A percentile compares a stretch with the other conserved stretches of the same genome.
phyloP scores from a whole-genome alignment of 2,329 filamentous ascomycete species.

The Blastomyces gilchristii region DNA sequence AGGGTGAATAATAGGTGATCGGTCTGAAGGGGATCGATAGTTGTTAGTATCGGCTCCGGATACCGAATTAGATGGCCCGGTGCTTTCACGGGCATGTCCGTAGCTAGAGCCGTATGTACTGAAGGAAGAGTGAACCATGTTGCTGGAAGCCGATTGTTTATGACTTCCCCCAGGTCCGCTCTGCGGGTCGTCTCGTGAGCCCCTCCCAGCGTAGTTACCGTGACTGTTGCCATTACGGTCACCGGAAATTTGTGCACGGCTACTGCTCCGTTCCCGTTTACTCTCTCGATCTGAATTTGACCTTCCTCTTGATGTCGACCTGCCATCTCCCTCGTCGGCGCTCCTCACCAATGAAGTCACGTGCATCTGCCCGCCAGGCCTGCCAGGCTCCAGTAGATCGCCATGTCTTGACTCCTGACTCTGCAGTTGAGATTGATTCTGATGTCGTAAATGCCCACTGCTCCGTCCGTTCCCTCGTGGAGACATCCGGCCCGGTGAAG shows the following conservation, averaged over 20 bases:
- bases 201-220: neutral
- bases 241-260: neutral
- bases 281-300: conserved; percentile 3
- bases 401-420: conserved; percentile 14
- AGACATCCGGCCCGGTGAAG: conserved; percentile 43
- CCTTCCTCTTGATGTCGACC: neutral
- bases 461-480: conserved; percentile 45
- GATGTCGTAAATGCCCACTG: conserved; percentile 52
- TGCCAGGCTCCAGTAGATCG: conserved; percentile 4
- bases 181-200: neutral
- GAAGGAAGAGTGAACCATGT: neutral
- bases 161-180: neutral
- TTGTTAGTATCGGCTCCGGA: neutral
- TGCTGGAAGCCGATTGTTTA: neutral
- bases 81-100: neutral
- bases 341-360: conserved; percentile 2
- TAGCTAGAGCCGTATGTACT: neutral
- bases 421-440: conserved; percentile 51
- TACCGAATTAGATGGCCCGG: neutral
- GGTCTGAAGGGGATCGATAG: conserved; percentile 1
- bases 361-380: conserved; percentile 7
- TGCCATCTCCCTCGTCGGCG: neutral
- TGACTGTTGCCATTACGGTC: neutral
- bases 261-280: neutral
- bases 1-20: neutral